Evolutionary conservation across 2,329 filamentous ascomycete species (phyloP).

Genomic region (Paecilomyces sp.): DNA sequence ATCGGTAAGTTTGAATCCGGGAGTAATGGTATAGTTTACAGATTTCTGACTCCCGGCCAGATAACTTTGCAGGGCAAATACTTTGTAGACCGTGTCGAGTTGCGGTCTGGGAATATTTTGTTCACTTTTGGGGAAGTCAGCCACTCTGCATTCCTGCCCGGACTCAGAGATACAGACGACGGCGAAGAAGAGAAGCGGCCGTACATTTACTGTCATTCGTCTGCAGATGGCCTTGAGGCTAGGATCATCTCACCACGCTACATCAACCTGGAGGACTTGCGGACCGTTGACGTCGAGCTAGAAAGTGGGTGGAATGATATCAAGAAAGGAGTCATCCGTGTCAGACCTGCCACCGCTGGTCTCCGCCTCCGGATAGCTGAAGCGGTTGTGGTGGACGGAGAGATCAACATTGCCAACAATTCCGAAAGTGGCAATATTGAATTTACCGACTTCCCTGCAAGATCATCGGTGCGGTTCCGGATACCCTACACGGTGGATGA

Average conservation of each 20-base stretch:
- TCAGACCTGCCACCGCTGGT: conserved; percentile 56
- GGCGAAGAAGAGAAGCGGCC: conserved; percentile 40
- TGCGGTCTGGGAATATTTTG: conserved; percentile 40
- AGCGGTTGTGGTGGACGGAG: conserved; percentile 35
- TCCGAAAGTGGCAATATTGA: conserved; percentile 41
- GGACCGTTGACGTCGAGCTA: conserved; percentile 67
- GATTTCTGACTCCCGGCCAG: conserved; percentile 9
- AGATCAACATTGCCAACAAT: conserved; percentile 34
- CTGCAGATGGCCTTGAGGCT: conserved; percentile 60
- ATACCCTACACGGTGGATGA: conserved; percentile 83
- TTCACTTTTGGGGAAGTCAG: conserved; percentile 26
- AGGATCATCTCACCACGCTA: conserved; percentile 59
- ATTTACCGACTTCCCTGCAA: conserved; percentile 25
- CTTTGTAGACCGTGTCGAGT: conserved; percentile 62
- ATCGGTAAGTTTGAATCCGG: conserved; percentile 28
- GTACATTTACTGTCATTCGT: conserved; percentile 67
- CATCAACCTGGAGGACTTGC: conserved; percentile 73
- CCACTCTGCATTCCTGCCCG: conserved; percentile 22
- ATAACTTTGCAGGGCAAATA: conserved; percentile 59
- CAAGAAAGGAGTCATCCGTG: conserved; percentile 39
- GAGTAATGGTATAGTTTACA: neutral
- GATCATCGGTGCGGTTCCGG: conserved; percentile 37
- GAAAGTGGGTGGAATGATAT: conserved; percentile 67
- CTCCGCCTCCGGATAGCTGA: conserved; percentile 51
- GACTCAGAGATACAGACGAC: conserved; percentile 27